Base-by-base conservation (phyloP, 2,329 filamentous ascomycete genomes). In the Penicillium palitans region DNA sequence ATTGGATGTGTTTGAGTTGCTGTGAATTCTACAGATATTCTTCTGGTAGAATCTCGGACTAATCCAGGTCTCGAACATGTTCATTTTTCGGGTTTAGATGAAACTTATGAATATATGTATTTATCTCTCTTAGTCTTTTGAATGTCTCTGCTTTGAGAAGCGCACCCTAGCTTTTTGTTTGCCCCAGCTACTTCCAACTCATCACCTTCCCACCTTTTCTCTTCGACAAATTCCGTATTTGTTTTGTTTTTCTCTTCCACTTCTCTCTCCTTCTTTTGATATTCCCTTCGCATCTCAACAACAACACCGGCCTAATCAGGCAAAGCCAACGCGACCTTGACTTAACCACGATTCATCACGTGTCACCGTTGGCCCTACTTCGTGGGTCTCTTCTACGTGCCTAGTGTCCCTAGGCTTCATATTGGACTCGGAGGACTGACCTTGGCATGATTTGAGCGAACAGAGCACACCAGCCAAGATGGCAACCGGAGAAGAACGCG, bases 1-100 rank as follows among this genome's bases (percentile, higher is more conserved):
- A 24, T 45, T 74, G 29, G 61, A 68, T 50, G 33, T 66, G 7
- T 57, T 42, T 21, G 61, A 61, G 19, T 55, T 60, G 27, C 61
- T 61, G 12, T 63, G 61, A 27, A 46, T 17, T 41, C 17, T 27
- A 13, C 7, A 29, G 12, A 27, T 45, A 27, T 44, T 33, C 10
- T 35, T 9, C 24, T 8, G 33, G 24, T 31, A 13, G 6, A 31
- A 31, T 40, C 24, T 41, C 19, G 24, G 31, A 33, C 19, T 19
- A 15, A 41, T 12, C 8, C 7, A n/a, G 2, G 25, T 41, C 13
- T n/a, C 15, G 13, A 48, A 35, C 19, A 12, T 12, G 6, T 25
- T n/a, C 37, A 35, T 35, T 7, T 37, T 25, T 7, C 46, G 4
- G 3, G 21, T 25, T 25, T 25, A 37, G 21, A 37, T 35, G 15